These are phyloP conservation scores for Thielaviopsis punctulata DNA, from an alignment of 2,329 filamentous ascomycete species.

Conservation along the genomic window DNA sequence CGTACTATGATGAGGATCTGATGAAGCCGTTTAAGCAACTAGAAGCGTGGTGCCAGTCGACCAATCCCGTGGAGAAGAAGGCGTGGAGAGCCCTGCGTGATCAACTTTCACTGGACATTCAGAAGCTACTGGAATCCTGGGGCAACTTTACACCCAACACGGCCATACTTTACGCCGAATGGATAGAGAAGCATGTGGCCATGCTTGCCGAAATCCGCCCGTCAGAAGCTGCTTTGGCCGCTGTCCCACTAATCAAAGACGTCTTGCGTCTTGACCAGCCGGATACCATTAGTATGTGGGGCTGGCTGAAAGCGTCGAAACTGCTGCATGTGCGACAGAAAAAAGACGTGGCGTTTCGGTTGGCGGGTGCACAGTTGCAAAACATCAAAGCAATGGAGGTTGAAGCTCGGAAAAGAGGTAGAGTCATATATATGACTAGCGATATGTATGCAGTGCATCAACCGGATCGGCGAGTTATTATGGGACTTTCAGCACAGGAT, in stretches of 20 bases:
- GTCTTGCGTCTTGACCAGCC: conserved; percentile 14
- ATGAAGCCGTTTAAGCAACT: conserved; percentile 20
- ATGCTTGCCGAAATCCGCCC: background rate
- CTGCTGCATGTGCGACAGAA: conserved; percentile 25
- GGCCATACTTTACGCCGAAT: background rate
- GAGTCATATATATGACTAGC: conserved; percentile 15
- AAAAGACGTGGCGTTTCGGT: conserved; percentile 18
- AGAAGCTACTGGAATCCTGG: background rate
- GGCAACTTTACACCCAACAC: background rate
- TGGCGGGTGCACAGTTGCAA: conserved; percentile 32
- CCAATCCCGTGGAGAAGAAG: background rate
- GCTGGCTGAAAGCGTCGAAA: conserved; percentile 32
- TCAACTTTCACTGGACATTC: background rate
- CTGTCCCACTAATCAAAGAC: background rate
- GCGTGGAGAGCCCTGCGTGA: conserved; percentile 3
- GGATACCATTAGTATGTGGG: conserved; percentile 24
- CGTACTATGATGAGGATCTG: conserved; percentile 24
- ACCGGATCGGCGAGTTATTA: conserved; percentile 21
- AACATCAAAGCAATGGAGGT: conserved; percentile 26
- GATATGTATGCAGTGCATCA: conserved; percentile 21
- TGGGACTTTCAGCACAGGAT: conserved; percentile 14
- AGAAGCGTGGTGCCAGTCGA: conserved; percentile 14
- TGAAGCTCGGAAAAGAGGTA: conserved; percentile 4
- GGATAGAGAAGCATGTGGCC: background rate
- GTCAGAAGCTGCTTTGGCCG: background rate